Base-by-base conservation (phyloP, 768 basidiomycete species). In the Candolleomyces eurysporus region DNA sequence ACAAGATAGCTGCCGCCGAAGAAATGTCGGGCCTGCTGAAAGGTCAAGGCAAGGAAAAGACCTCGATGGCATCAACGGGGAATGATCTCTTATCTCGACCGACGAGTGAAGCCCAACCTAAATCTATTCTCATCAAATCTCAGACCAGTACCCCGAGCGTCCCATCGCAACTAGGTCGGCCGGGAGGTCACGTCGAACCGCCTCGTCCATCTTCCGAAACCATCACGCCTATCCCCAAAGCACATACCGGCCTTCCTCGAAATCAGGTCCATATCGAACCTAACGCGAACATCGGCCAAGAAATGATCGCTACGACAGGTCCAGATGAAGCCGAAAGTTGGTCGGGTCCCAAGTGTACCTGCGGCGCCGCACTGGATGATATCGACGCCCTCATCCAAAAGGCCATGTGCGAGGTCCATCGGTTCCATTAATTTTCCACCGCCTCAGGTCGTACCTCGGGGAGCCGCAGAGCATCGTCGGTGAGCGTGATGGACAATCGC, bases 281-380 rank as follows among this genome's bases (percentile, higher is more conserved):
- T 16, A 67, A 67, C 40, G 50, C 71, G 11, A 61, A 62, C 17
- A 61, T 62, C 9, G 71, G 69, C 5, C 53, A n/a, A 5, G 65
- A 67, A 39, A 65, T 70, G 66, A 66, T 68, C 49, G 68, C 62
- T 1, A 42, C 64, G 17, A 68, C 66, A 5, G 68, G 61, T 22
- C 66, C 68, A 21, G 61, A 66, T 7, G 59, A 66, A 5, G 63
- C 59, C 1, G 45, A 26, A 32, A 62, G 61, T 14, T 69, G 69
- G 69, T 59, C 69, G 14, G 61, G 49, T 40, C n/a, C 43, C 21
- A 17, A 32, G 17, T 58, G 61, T 49, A 58, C 36, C 8, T 63
- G 58, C 39, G 22, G 22, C 16, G 26, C 14, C 14, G 49, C 49
- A 14, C 22, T 51, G 49, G 49, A 51, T 14, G 49, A 30, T 14